phyloP scores from a whole-genome alignment of 2,329 filamentous ascomycete genomes.

The Pseudocercospora crystallina region DNA sequence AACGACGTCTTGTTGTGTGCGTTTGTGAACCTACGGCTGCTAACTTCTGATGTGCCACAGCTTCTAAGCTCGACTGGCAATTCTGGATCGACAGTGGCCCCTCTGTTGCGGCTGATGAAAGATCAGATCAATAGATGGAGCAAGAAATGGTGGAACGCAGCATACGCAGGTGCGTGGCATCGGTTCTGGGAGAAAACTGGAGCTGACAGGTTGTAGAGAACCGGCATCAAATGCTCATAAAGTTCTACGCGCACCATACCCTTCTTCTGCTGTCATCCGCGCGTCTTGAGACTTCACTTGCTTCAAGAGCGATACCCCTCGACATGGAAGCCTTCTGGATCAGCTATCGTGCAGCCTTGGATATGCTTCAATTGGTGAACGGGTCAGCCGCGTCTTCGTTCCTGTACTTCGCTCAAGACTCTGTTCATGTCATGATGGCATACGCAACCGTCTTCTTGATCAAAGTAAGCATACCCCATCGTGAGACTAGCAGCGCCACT shows the following conservation, averaged over 20 bases:
- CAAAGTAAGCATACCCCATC: too few relatives aligned
- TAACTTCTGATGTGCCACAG: slow-evolving; percentile 39
- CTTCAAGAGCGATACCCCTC: slow-evolving; percentile 27
- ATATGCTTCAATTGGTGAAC: slow-evolving; percentile 37
- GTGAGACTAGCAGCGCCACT: too few relatives aligned
- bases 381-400: slow-evolving; percentile 27
- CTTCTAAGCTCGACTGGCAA: slow-evolving; percentile 18
- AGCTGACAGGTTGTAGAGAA: not conserved
- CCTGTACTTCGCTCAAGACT: slow-evolving; percentile 44
- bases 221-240: slow-evolving; percentile 40
- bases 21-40: slow-evolving; percentile 38
- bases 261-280: slow-evolving; percentile 41
- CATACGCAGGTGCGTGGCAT: not conserved
- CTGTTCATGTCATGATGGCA: slow-evolving; percentile 45
- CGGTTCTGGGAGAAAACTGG: not conserved
- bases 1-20: slow-evolving; percentile 41
- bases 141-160: not conserved
- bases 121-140: not conserved
- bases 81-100: not conserved
- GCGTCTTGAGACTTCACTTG: slow-evolving; percentile 34
- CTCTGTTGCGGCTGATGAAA: not conserved
- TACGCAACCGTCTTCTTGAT: slow-evolving; percentile 44
- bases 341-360: slow-evolving; percentile 36
- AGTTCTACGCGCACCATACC: slow-evolving; percentile 43
- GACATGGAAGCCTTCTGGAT: slow-evolving; percentile 30